Evolutionary conservation across 2,329 filamentous ascomycete species (phyloP), one percentile per base, ranked within the genome.

Genomic region (Lecanicillium sp.): DNA sequence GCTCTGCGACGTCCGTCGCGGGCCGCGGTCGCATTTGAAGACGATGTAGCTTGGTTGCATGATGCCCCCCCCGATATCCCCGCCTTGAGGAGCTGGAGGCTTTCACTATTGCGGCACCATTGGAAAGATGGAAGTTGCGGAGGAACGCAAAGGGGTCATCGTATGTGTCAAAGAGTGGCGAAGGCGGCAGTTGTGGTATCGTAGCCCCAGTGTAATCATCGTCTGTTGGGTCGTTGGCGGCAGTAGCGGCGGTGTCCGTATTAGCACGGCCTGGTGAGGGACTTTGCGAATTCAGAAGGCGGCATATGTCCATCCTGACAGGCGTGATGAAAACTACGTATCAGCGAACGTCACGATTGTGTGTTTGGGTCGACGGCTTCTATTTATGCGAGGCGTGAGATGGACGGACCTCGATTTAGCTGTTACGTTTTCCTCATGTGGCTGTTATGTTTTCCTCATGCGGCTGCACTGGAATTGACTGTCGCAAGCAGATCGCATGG

Each of bases 61-160:
- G 17, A 37, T 37, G 17, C 35, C 35, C 35, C 35, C 17, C 35
- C 35, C 17, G 15, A 37, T 37, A 29, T 37, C 35, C n/a, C 35
- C 35, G 35, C 35, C 22, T 37, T 37, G 13, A 29, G 35, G 22
- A 29, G 27, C 35, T 29, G 28, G 22, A 37, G 16, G 35, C 35
- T 27, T 37, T 37, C 22, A 37, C 35, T 37, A 37, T 28, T 29
- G 17, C 35, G 22, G 35, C 35, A 27, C 35, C 17, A 29, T 37
- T 29, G 13, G 22, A 37, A 37, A 37, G 20, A 18, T 37, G 17
- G 22, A 37, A 37, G 27, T 37, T 29, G 17, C 22, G 22, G 22
- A 37, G 35, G n/a, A 15, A 37, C 12, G 35, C 35, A 37, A 29
- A 37, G 22, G 29, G 35, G 35, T 37, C 22, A 37, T 37, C 35